Evolutionary conservation across 345 rosid species (phyloP).

Genomic region (Syzygium jambos): DNA sequence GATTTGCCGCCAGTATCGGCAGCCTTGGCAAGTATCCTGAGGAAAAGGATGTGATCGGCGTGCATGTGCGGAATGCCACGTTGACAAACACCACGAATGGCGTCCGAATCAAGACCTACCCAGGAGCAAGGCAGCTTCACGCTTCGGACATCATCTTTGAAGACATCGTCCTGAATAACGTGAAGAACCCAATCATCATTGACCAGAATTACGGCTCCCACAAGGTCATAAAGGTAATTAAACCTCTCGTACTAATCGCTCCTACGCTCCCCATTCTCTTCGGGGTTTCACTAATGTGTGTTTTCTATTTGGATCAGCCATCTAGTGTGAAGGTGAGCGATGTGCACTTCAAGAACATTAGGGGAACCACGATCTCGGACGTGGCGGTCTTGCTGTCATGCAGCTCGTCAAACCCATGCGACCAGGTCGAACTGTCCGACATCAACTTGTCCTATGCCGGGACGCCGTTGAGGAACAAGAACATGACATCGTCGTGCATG

Average conservation of each 20-base stretch:
- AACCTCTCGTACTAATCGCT: not conserved
- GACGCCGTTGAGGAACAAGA: not conserved
- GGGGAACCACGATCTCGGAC: conserved; percentile 18
- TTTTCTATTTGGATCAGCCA: conserved; percentile 4
- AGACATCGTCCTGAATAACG: conserved; percentile 21
- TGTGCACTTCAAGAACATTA: conserved; percentile 25
- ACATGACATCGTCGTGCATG: not conserved
- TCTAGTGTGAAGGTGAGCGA: conserved; percentile 20
- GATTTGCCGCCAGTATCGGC: conserved; percentile 13
- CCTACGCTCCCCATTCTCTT: not conserved
- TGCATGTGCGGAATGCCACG: conserved; percentile 22
- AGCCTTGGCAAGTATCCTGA: conserved; percentile 26
- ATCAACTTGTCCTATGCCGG: conserved; percentile 11
- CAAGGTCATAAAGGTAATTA: not conserved
- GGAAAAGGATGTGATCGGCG: conserved; percentile 23
- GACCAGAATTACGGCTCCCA: conserved; percentile 27
- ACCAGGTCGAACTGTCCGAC: conserved; percentile 11
- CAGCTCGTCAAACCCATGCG: conserved; percentile 21
- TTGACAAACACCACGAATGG: conserved; percentile 22
- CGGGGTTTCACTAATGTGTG: too few species aligned
- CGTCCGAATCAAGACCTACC: conserved; percentile 27
- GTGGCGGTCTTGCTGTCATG: conserved; percentile 15
- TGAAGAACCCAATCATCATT: conserved; percentile 25
- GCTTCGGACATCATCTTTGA: conserved; percentile 22
- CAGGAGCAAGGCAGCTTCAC: conserved; percentile 1